Percentiles rank a stretch among this genome's conserved stretches.
phyloP scores from a whole-genome alignment of 139 green algal species.

The Chlorella sp. region DNA sequence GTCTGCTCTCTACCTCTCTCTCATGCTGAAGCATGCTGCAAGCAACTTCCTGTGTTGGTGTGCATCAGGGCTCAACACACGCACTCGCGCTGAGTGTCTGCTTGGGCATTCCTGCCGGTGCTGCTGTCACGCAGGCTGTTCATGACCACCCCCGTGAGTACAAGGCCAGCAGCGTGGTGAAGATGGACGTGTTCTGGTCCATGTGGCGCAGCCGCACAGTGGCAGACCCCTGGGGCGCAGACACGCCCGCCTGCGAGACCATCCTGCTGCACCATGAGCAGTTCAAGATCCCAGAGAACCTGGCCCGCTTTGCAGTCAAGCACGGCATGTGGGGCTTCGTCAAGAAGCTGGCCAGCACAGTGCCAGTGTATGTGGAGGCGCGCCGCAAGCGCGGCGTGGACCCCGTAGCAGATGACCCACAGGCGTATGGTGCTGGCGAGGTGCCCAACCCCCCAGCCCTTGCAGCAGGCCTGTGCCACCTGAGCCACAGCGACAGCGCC shows the following conservation, averaged over 20 bases:
- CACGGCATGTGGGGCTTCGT: constrained; percentile 85
- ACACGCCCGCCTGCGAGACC: constrained; percentile 62
- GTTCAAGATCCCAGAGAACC: constrained; percentile 80
- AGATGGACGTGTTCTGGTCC: constrained; percentile 50
- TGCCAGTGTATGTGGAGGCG: constrained; percentile 50
- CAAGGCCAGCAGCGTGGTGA: constrained; percentile 22
- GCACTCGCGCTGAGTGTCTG: no score
- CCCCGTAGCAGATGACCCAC: not conserved
- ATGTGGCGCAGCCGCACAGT: constrained; percentile 63
- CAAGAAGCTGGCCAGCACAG: constrained; percentile 52
- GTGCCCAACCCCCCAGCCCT: not conserved
- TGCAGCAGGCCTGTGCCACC: no score
- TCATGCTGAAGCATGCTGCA: no score
- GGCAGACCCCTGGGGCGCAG: constrained; percentile 54
- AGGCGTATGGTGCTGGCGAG: constrained; percentile 18
- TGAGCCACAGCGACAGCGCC: no score
- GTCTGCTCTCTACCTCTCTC: no score
- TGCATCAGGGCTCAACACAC: no score
- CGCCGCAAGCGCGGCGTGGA: constrained; percentile 37
- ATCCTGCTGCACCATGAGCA: constrained; percentile 84
- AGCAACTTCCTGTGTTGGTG: no score
- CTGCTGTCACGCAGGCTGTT: no score
- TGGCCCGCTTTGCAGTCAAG: constrained; percentile 48
- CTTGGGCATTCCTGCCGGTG: no score
- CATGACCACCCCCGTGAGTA: constrained; percentile 25